phyloP scores from a whole-genome alignment of 2,329 filamentous ascomycete species.

The Botrytis pseudocinerea region DNA sequence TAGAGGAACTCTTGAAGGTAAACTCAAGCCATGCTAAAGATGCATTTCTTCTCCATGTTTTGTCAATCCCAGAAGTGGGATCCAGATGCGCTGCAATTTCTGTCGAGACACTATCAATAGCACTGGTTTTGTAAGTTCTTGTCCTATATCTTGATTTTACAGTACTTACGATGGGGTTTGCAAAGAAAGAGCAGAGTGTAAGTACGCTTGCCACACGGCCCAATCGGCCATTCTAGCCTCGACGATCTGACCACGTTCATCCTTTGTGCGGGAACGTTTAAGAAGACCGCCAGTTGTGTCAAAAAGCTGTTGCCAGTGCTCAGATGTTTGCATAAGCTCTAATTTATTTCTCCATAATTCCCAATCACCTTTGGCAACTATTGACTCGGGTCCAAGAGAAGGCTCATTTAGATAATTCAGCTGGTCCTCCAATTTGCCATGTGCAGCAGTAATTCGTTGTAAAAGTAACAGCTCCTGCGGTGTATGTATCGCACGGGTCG shows the following conservation, averaged over 20 bases:
- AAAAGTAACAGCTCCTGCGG: slow-evolving; percentile 41
- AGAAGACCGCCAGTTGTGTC: slow-evolving; percentile 35
- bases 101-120: slow-evolving; percentile 25
- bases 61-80: slow-evolving; percentile 38
- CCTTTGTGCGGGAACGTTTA: slow-evolving; percentile 37
- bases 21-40: slow-evolving; percentile 38
- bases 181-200: slow-evolving; percentile 35
- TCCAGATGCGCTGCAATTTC: slow-evolving; percentile 40
- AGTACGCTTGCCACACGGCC: slow-evolving; percentile 40
- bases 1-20: slow-evolving; percentile 28
- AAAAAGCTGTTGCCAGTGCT: slow-evolving; percentile 39
- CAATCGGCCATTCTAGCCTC: slow-evolving; percentile 40
- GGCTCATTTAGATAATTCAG: slow-evolving; percentile 38
- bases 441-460: slow-evolving; percentile 35
- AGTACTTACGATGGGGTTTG: slow-evolving; percentile 33
- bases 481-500: slow-evolving; percentile 39
- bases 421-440: slow-evolving; percentile 34
- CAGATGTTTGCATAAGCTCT: slow-evolving; percentile 31
- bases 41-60: slow-evolving; percentile 41
- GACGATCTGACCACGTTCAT: slow-evolving; percentile 33
- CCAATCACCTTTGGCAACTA: slow-evolving; percentile 41
- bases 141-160: background rate
- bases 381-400: slow-evolving; percentile 39
- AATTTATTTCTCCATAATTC: slow-evolving; percentile 40
- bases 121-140: slow-evolving; percentile 15